phyloP scores from a whole-genome alignment of 768 basidiomycete genomes.

The Psilocybe subaeruginosa region DNA sequence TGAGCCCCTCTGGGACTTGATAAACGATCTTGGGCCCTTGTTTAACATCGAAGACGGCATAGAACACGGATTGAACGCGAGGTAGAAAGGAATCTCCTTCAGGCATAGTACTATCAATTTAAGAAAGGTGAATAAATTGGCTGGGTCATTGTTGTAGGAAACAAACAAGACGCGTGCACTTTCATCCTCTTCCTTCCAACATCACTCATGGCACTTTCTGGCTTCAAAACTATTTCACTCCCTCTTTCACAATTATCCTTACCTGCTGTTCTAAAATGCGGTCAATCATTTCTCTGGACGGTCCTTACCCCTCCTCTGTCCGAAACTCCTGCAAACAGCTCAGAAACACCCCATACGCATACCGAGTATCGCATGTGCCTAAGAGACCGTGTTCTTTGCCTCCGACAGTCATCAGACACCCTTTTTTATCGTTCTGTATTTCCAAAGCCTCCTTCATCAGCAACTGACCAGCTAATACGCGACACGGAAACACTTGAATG shows the following conservation, averaged over 20 bases:
- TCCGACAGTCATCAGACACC: constrained; percentile 69
- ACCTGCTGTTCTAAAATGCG: constrained; percentile 76
- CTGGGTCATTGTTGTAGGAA: neutral
- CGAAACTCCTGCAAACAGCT: constrained; percentile 3
- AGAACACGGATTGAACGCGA: constrained; percentile 87
- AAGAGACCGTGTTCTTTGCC: constrained; percentile 81
- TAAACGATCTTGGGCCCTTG: constrained; percentile 90
- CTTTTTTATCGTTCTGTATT: constrained; percentile 76
- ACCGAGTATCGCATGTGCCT: constrained; percentile 83
- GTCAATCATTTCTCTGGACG: constrained; percentile 88
- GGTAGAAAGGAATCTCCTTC: constrained; percentile 75
- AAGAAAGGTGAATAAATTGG: neutral
- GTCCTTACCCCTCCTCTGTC: constrained; percentile 37
- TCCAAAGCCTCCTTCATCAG: constrained; percentile 45
- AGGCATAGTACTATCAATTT: constrained; percentile 24
- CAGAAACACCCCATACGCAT: constrained; percentile 25
- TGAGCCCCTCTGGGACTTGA: constrained; percentile 93
- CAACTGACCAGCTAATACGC: constrained; percentile 34
- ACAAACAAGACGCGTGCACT: constrained; percentile 7
- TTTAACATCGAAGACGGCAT: constrained; percentile 85
- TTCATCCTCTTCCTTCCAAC: constrained; percentile 7
- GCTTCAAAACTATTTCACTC: constrained; percentile 52
- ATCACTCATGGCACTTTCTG: constrained; percentile 31
- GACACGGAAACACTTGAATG: constrained; percentile 73
- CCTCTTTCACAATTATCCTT: constrained; percentile 75